These are phyloP conservation scores for Lactarius evosmus DNA, from an alignment of 768 basidiomycete genomes.

Conservation along the genomic window DNA sequence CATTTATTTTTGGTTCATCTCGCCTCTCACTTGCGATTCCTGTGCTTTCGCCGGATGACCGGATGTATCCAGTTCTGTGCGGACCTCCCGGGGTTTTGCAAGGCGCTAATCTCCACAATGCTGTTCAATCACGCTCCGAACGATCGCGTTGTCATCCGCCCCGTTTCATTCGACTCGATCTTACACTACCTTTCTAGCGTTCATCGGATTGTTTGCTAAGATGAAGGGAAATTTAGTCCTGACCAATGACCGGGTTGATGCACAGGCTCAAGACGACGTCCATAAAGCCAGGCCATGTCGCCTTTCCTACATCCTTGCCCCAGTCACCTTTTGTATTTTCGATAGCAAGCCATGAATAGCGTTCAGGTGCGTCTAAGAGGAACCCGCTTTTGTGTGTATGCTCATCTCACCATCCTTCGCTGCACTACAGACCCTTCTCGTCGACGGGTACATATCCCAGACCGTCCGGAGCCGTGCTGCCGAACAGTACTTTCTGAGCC, in stretches of 20 bases:
- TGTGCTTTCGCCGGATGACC: neutral
- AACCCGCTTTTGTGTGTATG: neutral
- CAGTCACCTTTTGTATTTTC: neutral
- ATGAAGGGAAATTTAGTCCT: no score
- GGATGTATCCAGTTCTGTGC: neutral
- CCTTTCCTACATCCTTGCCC: neutral
- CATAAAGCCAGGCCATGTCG: neutral
- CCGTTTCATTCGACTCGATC: neutral
- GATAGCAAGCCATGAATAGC: neutral
- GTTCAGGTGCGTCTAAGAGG: neutral
- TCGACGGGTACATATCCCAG: neutral
- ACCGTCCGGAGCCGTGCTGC: neutral
- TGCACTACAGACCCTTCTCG: neutral
- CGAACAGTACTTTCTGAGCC: neutral
- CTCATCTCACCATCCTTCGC: neutral
- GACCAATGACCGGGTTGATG: no score
- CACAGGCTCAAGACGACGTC: neutral
- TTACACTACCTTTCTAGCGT: neutral
- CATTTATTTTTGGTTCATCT: neutral
- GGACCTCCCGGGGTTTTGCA: no score
- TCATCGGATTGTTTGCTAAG: neutral
- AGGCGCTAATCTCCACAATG: neutral
- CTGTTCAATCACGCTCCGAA: neutral
- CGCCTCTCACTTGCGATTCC: no score
- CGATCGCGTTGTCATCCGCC: neutral